Conservation (phyloP, 176 grass and related monocot species). For the Zizania latifolia region DNA sequence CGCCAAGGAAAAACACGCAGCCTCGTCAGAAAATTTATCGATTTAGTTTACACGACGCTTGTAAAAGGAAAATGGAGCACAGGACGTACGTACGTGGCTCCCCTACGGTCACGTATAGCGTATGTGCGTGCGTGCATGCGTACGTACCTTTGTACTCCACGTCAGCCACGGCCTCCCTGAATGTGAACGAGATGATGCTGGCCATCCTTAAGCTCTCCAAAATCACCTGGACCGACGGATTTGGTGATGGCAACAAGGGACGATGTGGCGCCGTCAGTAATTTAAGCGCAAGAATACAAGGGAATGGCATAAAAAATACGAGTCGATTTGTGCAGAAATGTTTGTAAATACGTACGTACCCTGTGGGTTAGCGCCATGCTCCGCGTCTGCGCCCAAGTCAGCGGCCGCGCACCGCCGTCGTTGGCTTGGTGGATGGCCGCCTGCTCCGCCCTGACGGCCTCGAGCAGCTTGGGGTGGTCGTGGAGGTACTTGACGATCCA, state of each 20-base stretch:
- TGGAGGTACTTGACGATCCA: slow-evolving; percentile 94
- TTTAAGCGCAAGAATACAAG: background rate
- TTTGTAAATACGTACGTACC: too few species aligned
- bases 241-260: background rate
- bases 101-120: slow-evolving; percentile 22
- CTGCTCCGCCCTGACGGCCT: slow-evolving; percentile 70
- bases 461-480: slow-evolving; percentile 60
- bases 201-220: slow-evolving; percentile 97
- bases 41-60: background rate
- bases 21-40: slow-evolving; percentile 8
- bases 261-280: slow-evolving; percentile 28
- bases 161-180: slow-evolving; percentile 91
- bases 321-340: too few species aligned
- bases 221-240: slow-evolving; percentile 54
- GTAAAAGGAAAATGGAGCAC: background rate
- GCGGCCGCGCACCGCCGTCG: slow-evolving; percentile 45
- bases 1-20: slow-evolving; percentile 7
- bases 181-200: slow-evolving; percentile 96
- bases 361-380: slow-evolving; percentile 72
- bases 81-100: background rate
- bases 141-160: slow-evolving; percentile 92
- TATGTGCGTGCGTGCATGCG: background rate
- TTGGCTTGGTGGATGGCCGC: slow-evolving; percentile 52
- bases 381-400: slow-evolving; percentile 75
- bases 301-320: background rate